Percentiles rank a stretch among this genome's conserved stretches.
These are phyloP conservation scores for Ganoderma sinense DNA, from an alignment of 1,284 basidiomycete species.

Conservation along the genomic window DNA sequence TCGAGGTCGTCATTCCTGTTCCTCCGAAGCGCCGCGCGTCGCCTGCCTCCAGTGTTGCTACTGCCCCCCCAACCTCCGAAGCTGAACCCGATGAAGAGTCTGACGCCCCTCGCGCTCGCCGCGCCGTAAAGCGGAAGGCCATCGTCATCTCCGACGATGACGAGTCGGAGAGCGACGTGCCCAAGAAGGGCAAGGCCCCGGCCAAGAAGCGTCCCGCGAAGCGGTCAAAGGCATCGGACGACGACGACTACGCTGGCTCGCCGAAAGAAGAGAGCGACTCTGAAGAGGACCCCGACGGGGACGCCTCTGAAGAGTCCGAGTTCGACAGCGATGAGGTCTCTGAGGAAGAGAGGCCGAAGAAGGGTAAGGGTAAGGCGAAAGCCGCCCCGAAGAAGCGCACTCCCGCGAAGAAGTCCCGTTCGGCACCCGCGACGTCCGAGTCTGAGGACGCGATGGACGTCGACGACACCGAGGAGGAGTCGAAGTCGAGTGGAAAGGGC, in stretches of 20 bases:
- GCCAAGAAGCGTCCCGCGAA: constrained; percentile 35
- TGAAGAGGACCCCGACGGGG: constrained; percentile 37
- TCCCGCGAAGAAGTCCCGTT: constrained; percentile 28
- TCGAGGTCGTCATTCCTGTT: constrained; percentile 60
- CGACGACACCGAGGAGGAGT: constrained; percentile 48
- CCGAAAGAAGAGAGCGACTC: constrained; percentile 33
- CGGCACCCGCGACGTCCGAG: constrained; percentile 35
- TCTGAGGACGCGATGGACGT: constrained; percentile 62
- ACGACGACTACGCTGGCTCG: constrained; percentile 51
- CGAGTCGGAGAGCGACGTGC: constrained; percentile 31
- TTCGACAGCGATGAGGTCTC: constrained; percentile 37
- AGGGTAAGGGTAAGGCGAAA: constrained; percentile 32
- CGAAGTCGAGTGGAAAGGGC: constrained; percentile 36
- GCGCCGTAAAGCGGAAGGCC: constrained; percentile 43
- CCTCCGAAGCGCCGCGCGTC: constrained; percentile 27
- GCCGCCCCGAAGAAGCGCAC: constrained; percentile 26
- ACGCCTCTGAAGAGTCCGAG: constrained; percentile 36
- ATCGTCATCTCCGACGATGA: constrained; percentile 59
- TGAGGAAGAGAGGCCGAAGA: constrained; percentile 43
- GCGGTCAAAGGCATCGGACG: constrained; percentile 39
- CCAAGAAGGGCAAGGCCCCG: constrained; percentile 30
- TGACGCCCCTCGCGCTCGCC: constrained; percentile 40
- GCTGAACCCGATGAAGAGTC: constrained; percentile 46
- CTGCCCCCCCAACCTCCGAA: constrained; percentile 33
- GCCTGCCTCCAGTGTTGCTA: constrained; percentile 27